A percentile compares a stretch with the other conserved stretches of the same genome.
These are phyloP conservation scores for Citrus reticulata DNA, from an alignment of 345 rosid species.

Conservation along the genomic window DNA sequence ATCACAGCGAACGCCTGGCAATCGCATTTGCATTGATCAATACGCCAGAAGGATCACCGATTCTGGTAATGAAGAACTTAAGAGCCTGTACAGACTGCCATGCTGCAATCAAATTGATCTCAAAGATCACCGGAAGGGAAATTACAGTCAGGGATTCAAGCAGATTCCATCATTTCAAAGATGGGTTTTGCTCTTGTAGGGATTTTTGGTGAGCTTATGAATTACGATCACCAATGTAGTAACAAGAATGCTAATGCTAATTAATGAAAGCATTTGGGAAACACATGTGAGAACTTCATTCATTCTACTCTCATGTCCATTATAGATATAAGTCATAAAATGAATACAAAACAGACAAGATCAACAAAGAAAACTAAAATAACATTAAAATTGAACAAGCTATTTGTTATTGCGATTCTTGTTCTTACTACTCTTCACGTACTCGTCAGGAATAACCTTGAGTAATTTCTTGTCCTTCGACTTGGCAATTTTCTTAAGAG, in stretches of 20 bases:
- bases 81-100: slow-evolving; percentile 87
- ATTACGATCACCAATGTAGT: too few species aligned
- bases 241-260: neutral
- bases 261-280: neutral
- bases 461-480: slow-evolving; percentile 79
- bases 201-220: slow-evolving; percentile 64
- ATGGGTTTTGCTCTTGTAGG: slow-evolving; percentile 70
- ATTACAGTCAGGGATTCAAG: slow-evolving; percentile 83
- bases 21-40: slow-evolving; percentile 80
- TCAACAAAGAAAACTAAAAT: neutral
- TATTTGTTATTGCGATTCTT: slow-evolving; percentile 15
- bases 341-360: neutral
- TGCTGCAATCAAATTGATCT: slow-evolving; percentile 76
- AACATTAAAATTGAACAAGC: neutral
- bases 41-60: slow-evolving; percentile 67
- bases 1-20: slow-evolving; percentile 80
- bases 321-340: neutral
- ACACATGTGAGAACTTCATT: neutral
- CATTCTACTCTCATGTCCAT: neutral
- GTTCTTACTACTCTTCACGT: slow-evolving; percentile 25
- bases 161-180: slow-evolving; percentile 83
- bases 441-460: slow-evolving; percentile 67
- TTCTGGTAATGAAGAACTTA: slow-evolving; percentile 81
- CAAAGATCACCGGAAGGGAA: slow-evolving; percentile 70
- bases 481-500: slow-evolving; percentile 73